Conservation (phyloP, 495 filamentous ascomycete species). For the Podospora appendiculata region DNA sequence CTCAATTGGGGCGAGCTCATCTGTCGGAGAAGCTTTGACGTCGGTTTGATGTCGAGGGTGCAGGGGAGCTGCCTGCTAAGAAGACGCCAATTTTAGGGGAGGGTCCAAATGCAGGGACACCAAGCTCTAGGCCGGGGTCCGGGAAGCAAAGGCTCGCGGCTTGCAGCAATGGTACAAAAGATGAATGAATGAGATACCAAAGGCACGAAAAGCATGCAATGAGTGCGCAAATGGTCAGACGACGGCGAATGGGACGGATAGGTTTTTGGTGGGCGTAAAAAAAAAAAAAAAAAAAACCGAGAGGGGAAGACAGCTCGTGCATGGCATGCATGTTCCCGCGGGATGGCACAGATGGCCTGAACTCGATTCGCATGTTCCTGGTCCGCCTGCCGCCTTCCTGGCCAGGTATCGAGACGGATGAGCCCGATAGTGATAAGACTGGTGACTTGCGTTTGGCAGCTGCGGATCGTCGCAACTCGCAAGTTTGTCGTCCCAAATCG, state of each 20-base stretch:
- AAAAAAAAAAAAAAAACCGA: not conserved
- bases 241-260: not conserved
- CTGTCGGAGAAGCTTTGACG: slow-evolving; percentile 3
- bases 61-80: slow-evolving; percentile 1
- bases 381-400: too few species aligned
- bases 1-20: not conserved
- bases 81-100: not conserved
- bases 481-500: too few species aligned
- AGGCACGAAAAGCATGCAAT: not conserved
- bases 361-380: not conserved
- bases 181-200: not conserved
- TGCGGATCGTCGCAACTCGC: too few species aligned
- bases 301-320: not conserved
- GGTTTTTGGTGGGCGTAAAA: not conserved
- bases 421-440: too few species aligned
- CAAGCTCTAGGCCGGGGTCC: not conserved
- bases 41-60: not conserved
- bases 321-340: not conserved
- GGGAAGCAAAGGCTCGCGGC: not conserved
- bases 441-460: too few species aligned
- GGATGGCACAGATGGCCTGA: not conserved
- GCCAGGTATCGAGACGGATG: too few species aligned
- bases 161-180: not conserved
- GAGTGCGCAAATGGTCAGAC: not conserved
- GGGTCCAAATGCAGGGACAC: not conserved